Evolutionary conservation across 345 rosid species (phyloP).

Genomic region (Syzygium jambos): DNA sequence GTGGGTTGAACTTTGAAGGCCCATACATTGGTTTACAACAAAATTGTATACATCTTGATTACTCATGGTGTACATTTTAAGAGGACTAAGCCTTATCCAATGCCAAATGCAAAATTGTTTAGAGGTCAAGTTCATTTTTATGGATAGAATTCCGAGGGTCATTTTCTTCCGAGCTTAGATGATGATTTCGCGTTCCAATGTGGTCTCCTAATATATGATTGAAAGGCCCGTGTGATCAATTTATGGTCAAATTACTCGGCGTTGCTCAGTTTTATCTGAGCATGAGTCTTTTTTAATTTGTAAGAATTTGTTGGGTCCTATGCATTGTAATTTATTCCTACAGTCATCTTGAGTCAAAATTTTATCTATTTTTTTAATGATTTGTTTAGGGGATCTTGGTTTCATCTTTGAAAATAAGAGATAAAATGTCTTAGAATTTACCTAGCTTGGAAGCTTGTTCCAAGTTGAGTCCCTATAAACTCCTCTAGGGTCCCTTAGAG

Average conservation of each 20-base stretch:
- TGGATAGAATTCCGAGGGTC: background rate
- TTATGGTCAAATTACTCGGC: background rate
- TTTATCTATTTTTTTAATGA: background rate
- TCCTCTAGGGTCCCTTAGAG: background rate
- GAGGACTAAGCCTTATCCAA: background rate
- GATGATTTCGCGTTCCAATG: background rate
- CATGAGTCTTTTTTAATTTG: background rate
- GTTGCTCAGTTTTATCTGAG: background rate
- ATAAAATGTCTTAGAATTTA: background rate
- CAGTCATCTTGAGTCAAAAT: background rate
- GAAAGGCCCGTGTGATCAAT: background rate
- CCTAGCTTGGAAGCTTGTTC: background rate
- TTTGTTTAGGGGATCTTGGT: background rate
- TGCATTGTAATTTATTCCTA: background rate
- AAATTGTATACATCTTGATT: background rate
- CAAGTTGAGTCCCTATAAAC: background rate
- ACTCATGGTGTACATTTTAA: background rate
- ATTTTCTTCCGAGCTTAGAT: background rate
- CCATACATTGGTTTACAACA: background rate
- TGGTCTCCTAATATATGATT: background rate
- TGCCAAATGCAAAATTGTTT: background rate
- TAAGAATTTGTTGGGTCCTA: background rate
- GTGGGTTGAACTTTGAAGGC: background rate
- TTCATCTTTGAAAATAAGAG: background rate
- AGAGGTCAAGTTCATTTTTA: background rate